Evolutionary conservation across 2,329 filamentous ascomycete species (phyloP).

Genomic region (Mollisiaceae sp.): DNA sequence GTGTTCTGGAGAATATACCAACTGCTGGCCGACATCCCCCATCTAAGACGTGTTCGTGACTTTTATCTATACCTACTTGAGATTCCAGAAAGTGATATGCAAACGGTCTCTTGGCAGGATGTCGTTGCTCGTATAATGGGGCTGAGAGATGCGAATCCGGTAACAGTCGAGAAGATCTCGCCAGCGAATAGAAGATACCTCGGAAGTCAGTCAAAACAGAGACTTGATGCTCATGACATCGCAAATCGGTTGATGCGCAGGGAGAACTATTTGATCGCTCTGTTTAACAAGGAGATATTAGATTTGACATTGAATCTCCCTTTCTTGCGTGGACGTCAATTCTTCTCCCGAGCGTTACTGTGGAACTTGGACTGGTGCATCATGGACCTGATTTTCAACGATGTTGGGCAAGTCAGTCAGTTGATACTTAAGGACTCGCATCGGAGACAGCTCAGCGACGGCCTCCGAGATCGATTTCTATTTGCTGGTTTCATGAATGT

Average conservation of each 20-base stretch:
- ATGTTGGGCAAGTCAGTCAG: conserved; percentile 83
- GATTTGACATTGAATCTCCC: conserved; percentile 87
- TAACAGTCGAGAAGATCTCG: conserved; percentile 66
- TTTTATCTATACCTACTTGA: conserved; percentile 73
- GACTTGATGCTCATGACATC: conserved; percentile 95
- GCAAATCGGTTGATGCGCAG: conserved; percentile 95
- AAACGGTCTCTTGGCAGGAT: conserved; percentile 76
- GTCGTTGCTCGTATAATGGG: conserved; percentile 73
- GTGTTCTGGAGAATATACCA: conserved; percentile 66
- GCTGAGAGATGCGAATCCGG: conserved; percentile 70
- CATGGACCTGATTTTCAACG: conserved; percentile 92
- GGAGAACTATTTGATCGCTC: conserved; percentile 94
- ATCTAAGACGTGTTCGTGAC: conserved; percentile 67
- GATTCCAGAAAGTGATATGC: conserved; percentile 72
- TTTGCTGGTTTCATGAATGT: conserved; percentile 88
- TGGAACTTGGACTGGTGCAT: conserved; percentile 93
- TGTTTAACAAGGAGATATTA: conserved; percentile 96
- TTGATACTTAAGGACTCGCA: conserved; percentile 85
- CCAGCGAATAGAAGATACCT: conserved; percentile 61
- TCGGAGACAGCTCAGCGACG: conserved; percentile 77
- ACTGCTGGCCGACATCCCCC: conserved; percentile 61
- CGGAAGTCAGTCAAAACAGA: conserved; percentile 87
- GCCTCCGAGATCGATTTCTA: conserved; percentile 76
- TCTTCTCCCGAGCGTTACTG: conserved; percentile 88
- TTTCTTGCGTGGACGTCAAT: conserved; percentile 76